Conservation (phyloP, 176 grass and related monocot species). For the Phoenix dactylifera region DNA sequence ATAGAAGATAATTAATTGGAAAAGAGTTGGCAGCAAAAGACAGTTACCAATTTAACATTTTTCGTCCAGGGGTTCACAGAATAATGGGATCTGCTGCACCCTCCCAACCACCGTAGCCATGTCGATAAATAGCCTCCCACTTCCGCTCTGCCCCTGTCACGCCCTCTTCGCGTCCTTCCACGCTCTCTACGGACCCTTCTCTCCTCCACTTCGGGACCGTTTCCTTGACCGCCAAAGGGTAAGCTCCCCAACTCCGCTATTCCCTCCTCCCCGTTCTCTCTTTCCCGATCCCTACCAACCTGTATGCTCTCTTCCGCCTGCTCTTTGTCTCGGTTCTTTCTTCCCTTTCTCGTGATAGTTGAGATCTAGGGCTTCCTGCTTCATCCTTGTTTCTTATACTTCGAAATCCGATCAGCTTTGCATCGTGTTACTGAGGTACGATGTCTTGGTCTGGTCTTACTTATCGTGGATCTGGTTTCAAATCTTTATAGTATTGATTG, state of each 20-base stretch:
- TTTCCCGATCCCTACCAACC: not conserved
- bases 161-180: not conserved
- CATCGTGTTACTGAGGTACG: not conserved
- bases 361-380: not conserved
- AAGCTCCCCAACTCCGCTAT: not conserved
- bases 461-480: too few relatives aligned
- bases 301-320: not conserved
- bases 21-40: too few relatives aligned
- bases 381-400: not conserved
- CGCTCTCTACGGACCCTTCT: not conserved
- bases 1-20: too few relatives aligned
- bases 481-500: too few relatives aligned
- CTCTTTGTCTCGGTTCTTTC: not conserved
- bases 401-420: not conserved
- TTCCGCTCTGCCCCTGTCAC: too few relatives aligned
- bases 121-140: too few relatives aligned
- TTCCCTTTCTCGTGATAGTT: not conserved
- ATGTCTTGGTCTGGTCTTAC: too few relatives aligned
- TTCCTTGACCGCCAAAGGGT: slow-evolving; percentile 1
- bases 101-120: too few relatives aligned
- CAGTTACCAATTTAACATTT: too few relatives aligned
- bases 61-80: too few relatives aligned
- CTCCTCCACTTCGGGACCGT: not conserved
- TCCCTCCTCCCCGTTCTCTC: not conserved
- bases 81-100: too few relatives aligned